Evolutionary conservation across 140 eudicot genomes (phyloP), one percentile per base, ranked within the genome.

Genomic region (Anethum foeniculum): DNA sequence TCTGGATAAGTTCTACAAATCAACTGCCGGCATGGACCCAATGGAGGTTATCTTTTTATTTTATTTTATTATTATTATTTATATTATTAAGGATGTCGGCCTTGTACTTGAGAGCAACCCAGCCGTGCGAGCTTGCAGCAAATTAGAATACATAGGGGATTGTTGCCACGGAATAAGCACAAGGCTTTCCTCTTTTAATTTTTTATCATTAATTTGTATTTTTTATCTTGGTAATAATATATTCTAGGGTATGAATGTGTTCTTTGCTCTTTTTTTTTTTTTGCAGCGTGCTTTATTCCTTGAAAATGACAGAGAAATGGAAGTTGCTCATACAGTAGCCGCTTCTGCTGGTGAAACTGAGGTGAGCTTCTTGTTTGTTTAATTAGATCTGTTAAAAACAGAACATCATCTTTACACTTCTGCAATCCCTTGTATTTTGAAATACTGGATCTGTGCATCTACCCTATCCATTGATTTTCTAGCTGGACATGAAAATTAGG

Each of bases 301-400:
- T 85, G 99, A 88, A 81, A 95, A 95, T 47, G 97, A 95, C 86
- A 82, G 88, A 69, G 99, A 95, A 88, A 95, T 95, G 99, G 99
- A 95, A 88, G 96, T 88, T 81, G 99, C 98, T 81, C 99, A 92
- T 87, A 92, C 97, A 68, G 92, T 89, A 82, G 99, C 99, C n/a
- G 99, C 95, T 68, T 88, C 88, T 87, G 99, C 92, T 86, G 99
- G 99, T 90, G 99, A 95, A 32, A 95, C 99, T 23, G 92, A 90
- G 97, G 99, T 94, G 54, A 85, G 88, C 77, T 84, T 64, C 15
- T 68, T 16, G 58, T 82, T 43, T 34, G 43, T 76, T 74, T 27
- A 58, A 23, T 46, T 11, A 52, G 34, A 18, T 30, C 16, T 67
- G 38, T 13, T 28, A 16, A 14, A 23, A 58, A 74, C 7, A 14